Evolutionary conservation across 192 early-diverging fungal genomes (phyloP).

Genomic region (Cetraspora pellucida): DNA sequence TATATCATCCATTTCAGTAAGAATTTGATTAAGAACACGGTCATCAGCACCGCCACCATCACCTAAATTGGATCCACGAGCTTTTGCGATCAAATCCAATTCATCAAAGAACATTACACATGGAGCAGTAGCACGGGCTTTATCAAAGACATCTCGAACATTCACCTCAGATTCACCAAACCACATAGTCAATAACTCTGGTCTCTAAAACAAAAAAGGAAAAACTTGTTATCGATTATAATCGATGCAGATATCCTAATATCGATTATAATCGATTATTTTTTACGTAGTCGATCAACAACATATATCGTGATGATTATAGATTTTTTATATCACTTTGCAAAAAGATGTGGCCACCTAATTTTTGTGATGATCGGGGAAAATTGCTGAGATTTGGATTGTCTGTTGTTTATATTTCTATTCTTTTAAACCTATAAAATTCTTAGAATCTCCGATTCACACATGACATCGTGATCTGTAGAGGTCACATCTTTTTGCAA

Average conservation of each 20-base stretch:
- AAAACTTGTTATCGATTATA: neutral
- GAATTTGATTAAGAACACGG: slow-evolving; percentile 97
- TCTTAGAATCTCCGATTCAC: no score
- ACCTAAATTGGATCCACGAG: slow-evolving; percentile 78
- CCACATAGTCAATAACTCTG: slow-evolving; percentile 99
- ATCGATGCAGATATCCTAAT: neutral
- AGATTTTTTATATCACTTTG: no score
- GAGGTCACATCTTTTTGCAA: no score
- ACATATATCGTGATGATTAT: no score
- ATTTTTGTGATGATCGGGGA: no score
- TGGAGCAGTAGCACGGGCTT: slow-evolving; percentile 95
- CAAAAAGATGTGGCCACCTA: no score
- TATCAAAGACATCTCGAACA: slow-evolving; percentile 99
- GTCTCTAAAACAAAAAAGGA: slow-evolving; percentile 60
- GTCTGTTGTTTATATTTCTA: no score
- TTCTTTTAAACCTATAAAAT: no score
- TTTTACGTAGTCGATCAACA: no score
- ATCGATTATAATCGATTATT: no score
- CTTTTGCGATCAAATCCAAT: slow-evolving; percentile 96
- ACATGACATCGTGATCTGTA: no score
- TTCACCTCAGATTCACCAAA: slow-evolving; percentile 99
- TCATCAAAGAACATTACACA: slow-evolving; percentile 99
- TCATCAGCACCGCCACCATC: slow-evolving; percentile 86
- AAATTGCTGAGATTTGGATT: no score
- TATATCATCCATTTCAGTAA: slow-evolving; percentile 99